These are phyloP conservation scores for Penicillium ochrochloron DNA, from an alignment of 495 filamentous ascomycete species.

Conservation along the genomic window DNA sequence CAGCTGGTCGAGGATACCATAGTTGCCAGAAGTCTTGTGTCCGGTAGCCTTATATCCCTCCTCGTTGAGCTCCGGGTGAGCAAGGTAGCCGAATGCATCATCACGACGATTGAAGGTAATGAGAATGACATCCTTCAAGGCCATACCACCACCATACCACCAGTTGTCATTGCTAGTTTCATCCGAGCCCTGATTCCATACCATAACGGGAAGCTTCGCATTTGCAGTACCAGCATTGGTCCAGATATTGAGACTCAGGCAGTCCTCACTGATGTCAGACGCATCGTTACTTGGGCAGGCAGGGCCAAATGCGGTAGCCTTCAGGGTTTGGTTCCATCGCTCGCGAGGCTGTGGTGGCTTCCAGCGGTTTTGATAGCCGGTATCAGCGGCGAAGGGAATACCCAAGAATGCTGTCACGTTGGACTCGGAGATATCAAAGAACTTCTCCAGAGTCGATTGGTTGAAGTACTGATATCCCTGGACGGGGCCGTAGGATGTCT, in stretches of 20 bases:
- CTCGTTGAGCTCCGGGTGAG: slow-evolving; percentile 57
- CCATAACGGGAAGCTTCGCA: slow-evolving; percentile 37
- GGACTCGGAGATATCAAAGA: slow-evolving; percentile 47
- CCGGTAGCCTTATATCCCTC: slow-evolving; percentile 29
- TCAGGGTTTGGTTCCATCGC: slow-evolving; percentile 32
- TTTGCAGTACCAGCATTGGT: slow-evolving; percentile 29
- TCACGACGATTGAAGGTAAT: slow-evolving; percentile 76
- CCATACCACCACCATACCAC: slow-evolving; percentile 38
- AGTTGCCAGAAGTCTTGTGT: slow-evolving; percentile 53
- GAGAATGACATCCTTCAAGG: slow-evolving; percentile 55
- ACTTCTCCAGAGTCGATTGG: slow-evolving; percentile 29
- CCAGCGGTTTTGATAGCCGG: slow-evolving; percentile 37
- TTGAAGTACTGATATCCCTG: slow-evolving; percentile 40
- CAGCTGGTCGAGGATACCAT: slow-evolving; percentile 31
- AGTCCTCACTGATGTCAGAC: slow-evolving; percentile 35
- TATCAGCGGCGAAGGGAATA: slow-evolving; percentile 37
- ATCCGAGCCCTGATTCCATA: slow-evolving; percentile 38
- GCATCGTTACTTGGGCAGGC: slow-evolving; percentile 26
- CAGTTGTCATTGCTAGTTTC: slow-evolving; percentile 31
- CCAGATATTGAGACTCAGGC: slow-evolving; percentile 39
- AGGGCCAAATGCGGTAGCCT: slow-evolving; percentile 28
- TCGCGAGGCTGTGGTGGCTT: slow-evolving; percentile 34
- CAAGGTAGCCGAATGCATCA: slow-evolving; percentile 69
- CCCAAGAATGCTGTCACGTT: slow-evolving; percentile 50
- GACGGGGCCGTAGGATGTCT: slow-evolving; percentile 34